Conservation (phyloP, 176 grass and related monocot species). For the Aegilops speltoides region DNA sequence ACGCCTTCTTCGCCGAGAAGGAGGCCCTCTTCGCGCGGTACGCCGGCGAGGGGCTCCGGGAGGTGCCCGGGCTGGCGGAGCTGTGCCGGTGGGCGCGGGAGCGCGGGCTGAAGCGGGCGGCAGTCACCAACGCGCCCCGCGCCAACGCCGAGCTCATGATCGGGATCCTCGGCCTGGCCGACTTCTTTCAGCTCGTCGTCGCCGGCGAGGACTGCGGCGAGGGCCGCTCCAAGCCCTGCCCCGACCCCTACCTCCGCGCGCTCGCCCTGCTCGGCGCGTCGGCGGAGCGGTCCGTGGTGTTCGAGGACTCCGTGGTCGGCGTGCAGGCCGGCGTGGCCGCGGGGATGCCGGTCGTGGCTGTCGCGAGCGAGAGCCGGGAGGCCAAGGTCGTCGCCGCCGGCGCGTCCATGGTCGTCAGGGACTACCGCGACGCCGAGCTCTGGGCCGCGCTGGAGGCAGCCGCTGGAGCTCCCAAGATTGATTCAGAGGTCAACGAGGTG, state of each 20-base stretch:
- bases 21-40: slow-evolving; percentile 71
- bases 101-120: slow-evolving; percentile 57
- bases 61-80: slow-evolving; percentile 52
- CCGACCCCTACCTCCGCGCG: slow-evolving; percentile 67
- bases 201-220: slow-evolving; percentile 56
- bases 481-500: not conserved
- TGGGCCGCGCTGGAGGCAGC: slow-evolving; percentile 46
- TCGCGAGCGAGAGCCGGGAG: slow-evolving; percentile 49
- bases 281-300: slow-evolving; percentile 47
- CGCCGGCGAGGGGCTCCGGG: slow-evolving; percentile 52
- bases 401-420: slow-evolving; percentile 60
- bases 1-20: slow-evolving; percentile 72
- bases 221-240: slow-evolving; percentile 52
- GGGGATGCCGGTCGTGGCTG: slow-evolving; percentile 62
- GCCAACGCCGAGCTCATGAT: slow-evolving; percentile 82
- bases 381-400: slow-evolving; percentile 43
- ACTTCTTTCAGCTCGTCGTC: slow-evolving; percentile 71
- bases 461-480: not conserved
- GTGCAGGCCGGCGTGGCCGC: slow-evolving; percentile 68
- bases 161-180: slow-evolving; percentile 61
- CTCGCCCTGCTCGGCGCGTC: slow-evolving; percentile 53
- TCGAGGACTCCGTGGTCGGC: slow-evolving; percentile 70
- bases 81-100: slow-evolving; percentile 59
- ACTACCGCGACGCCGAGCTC: slow-evolving; percentile 69
- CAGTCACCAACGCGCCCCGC: slow-evolving; percentile 78